These are phyloP conservation scores for Sanguinoderma infundibulare DNA, from an alignment of 1,284 basidiomycete species.

Conservation along the genomic window DNA sequence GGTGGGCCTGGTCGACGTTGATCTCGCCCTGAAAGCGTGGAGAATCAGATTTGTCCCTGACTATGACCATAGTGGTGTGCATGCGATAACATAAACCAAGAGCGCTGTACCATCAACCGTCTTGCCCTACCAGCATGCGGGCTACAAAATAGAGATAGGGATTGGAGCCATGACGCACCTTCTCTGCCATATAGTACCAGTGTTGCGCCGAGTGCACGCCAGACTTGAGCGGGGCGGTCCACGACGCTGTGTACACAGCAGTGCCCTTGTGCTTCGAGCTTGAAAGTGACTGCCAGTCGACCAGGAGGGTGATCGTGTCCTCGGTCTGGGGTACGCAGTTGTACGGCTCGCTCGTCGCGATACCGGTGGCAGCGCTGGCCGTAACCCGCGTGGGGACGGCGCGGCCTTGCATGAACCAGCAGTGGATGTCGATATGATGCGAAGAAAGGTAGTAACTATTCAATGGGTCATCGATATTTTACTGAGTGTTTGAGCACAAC, in stretches of 20 bases:
- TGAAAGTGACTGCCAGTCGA: slow-evolving; percentile 86
- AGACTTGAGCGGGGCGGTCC: slow-evolving; percentile 81
- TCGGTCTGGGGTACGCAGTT: slow-evolving; percentile 87
- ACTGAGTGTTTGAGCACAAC: no score
- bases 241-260: slow-evolving; percentile 90
- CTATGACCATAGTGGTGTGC: not conserved
- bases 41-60: slow-evolving; percentile 3
- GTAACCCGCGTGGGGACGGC: slow-evolving; percentile 83
- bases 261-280: slow-evolving; percentile 77
- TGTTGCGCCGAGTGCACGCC: slow-evolving; percentile 88
- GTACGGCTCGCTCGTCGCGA: slow-evolving; percentile 85
- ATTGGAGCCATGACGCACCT: slow-evolving; percentile 48
- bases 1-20: slow-evolving; percentile 89
- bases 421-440: slow-evolving; percentile 91
- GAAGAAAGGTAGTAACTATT: slow-evolving; percentile 90
- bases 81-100: not conserved
- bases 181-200: slow-evolving; percentile 95
- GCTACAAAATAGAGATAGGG: not conserved
- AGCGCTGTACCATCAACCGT: not conserved
- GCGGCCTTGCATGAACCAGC: slow-evolving; percentile 88
- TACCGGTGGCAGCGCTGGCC: slow-evolving; percentile 87
- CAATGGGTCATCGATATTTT: not conserved
- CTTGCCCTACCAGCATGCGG: not conserved
- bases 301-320: slow-evolving; percentile 93
- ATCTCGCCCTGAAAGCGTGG: slow-evolving; percentile 75